phyloP scores from a whole-genome alignment of 495 filamentous ascomycete species.

The Aspergillus egyptiacus region DNA sequence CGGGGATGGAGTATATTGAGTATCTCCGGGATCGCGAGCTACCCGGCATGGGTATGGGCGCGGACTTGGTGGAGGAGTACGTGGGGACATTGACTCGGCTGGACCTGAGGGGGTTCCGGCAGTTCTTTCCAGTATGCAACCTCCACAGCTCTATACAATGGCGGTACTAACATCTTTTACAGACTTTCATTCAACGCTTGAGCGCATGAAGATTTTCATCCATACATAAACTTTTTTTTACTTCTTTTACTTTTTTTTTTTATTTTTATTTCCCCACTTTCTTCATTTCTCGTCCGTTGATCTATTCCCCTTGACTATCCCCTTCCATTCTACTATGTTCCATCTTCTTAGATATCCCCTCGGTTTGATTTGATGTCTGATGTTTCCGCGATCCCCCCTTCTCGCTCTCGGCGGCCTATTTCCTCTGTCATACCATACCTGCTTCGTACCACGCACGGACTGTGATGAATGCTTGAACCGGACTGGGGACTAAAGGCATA shows the following conservation, averaged over 20 bases:
- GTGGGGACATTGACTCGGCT: constrained; percentile 45
- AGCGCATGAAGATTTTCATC: constrained; percentile 32
- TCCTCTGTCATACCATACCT: neutral
- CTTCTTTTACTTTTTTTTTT: constrained; percentile 2
- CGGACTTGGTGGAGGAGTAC: constrained; percentile 50
- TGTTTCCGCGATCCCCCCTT: constrained; percentile 14
- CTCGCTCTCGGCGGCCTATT: constrained; percentile 1
- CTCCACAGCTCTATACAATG: neutral
- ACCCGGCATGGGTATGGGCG: constrained; percentile 48
- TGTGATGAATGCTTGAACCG: constrained; percentile 5
- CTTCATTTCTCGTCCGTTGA: constrained; percentile 10
- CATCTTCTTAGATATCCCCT: constrained; percentile 42
- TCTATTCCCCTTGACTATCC: constrained; percentile 13
- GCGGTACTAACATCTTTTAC: neutral
- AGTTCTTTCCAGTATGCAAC: constrained; percentile 48
- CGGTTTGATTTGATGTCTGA: constrained; percentile 29
- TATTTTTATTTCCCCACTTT: constrained; percentile 6
- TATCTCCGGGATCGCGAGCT: constrained; percentile 51
- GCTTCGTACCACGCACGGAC: neutral
- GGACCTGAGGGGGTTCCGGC: constrained; percentile 49
- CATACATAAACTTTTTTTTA: constrained; percentile 3
- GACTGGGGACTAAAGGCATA: constrained; percentile 13
- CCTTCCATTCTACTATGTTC: constrained; percentile 15
- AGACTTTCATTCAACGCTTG: constrained; percentile 46
- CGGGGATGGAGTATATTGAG: constrained; percentile 56